Evolutionary conservation across 148 eudicot species (phyloP).

Genomic region (Cornus controversa): DNA sequence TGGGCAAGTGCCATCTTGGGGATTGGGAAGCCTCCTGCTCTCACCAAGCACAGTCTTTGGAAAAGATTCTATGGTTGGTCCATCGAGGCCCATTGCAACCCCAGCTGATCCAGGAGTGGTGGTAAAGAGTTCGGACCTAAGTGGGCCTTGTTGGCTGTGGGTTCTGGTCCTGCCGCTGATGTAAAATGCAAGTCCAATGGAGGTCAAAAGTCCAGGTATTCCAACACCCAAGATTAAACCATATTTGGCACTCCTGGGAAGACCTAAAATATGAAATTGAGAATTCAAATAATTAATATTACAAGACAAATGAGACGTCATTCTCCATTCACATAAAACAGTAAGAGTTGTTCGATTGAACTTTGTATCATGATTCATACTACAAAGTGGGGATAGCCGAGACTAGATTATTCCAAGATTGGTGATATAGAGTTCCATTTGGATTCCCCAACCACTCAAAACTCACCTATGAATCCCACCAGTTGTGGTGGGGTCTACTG

Average conservation of each 20-base stretch:
- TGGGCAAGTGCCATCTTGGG: constrained; percentile 35
- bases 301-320: no score
- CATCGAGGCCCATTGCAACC: constrained; percentile 36
- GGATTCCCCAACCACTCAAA: no score
- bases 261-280: constrained; percentile 25
- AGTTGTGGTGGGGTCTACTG: no score
- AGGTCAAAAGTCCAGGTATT: constrained; percentile 39
- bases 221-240: constrained; percentile 50
- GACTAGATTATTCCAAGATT: no score
- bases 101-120: constrained; percentile 29
- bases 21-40: constrained; percentile 51
- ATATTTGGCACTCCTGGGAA: constrained; percentile 41
- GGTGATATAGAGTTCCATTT: no score
- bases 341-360: no score
- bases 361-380: no score
- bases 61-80: constrained; percentile 52
- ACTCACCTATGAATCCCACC: no score
- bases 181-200: constrained; percentile 38
- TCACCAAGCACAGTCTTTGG: constrained; percentile 57
- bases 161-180: constrained; percentile 22
- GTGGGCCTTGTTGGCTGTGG: constrained; percentile 10
- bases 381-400: no score
- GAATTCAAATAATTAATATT: no score
- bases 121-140: constrained; percentile 25
- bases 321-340: no score